These are phyloP conservation scores for Cymodocea nodosa DNA, from an alignment of 116 monocot species.

Conservation along the genomic window DNA sequence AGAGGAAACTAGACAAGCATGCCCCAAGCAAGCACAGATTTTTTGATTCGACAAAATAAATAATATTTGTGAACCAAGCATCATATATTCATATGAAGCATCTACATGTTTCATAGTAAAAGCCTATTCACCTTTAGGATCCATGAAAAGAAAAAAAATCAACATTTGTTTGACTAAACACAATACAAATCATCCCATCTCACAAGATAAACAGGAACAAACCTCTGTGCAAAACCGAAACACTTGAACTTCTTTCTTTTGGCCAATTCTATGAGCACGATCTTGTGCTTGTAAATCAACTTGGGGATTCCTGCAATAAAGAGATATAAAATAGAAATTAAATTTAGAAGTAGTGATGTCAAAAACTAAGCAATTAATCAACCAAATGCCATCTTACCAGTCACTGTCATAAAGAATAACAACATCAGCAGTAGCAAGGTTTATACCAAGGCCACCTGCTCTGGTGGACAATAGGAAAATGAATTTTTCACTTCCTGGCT, in stretches of 20 bases:
- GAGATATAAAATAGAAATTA: not conserved
- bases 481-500: conserved; percentile 92
- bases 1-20: too few relatives aligned
- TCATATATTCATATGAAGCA: conserved; percentile 1
- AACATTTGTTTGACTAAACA: too few relatives aligned
- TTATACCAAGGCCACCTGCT: conserved; percentile 96
- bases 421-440: conserved; percentile 98
- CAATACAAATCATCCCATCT: too few relatives aligned
- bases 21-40: too few relatives aligned
- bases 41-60: too few relatives aligned
- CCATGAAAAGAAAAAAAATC: too few relatives aligned
- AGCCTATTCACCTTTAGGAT: too few relatives aligned
- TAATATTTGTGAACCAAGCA: not conserved
- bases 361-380: not conserved
- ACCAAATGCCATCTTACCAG: conserved; percentile 36
- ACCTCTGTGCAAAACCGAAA: conserved; percentile 99
- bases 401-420: conserved; percentile 99
- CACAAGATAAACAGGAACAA: not conserved
- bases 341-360: not conserved
- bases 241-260: conserved; percentile 99
- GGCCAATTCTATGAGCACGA: conserved; percentile 98
- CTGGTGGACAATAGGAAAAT: conserved; percentile 94
- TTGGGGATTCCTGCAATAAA: conserved; percentile 75
- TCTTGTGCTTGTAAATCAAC: conserved; percentile 99
- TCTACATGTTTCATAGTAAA: not conserved